Evolutionary conservation across 163 green algal species (phyloP), one percentile per base, ranked within the genome.

Genomic region (Trebouxia gelatinosa): DNA sequence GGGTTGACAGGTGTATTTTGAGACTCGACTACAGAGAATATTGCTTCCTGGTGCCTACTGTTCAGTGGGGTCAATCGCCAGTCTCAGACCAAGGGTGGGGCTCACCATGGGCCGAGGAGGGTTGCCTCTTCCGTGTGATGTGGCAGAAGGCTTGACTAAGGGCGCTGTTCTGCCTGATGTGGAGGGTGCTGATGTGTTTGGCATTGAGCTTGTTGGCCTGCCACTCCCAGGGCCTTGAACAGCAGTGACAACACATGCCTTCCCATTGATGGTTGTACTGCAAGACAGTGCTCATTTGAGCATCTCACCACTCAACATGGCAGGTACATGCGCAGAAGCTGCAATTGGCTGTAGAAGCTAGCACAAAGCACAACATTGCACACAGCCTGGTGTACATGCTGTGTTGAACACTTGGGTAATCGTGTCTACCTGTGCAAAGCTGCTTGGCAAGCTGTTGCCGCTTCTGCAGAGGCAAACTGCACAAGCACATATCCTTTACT

Each of bases 401-500:
- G 68, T 6, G 43, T 2, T 40, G 26, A 62, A n/a, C 51, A 6
- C 65, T 54, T 39, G 28, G 13, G 46, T n/a, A 17, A 17, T 17
- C 46, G 9, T 65, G 57, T 43, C 62, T 29, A 92, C 87, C 91
- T 91, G 28, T 84, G 80, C 9, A 97, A 74, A 23, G 82, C 78
- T 64, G 89, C 78, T 58, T 94, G 91, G 82, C 91, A 96, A 6
- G 35, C 34, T 21, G 78, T 51, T 11, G 92, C 92, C 4, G 88
- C 84, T 34, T 88, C 85, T 0, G 72, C 6, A 1, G 84, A 81
- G 0, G 58, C 80, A 74, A 95, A 95, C n/a, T 94, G 87, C n/a
- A 97, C 89, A 9, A 93, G 68, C 0, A 83, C 90, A 34, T 88
- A 91, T 5, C 93, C 93, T 71, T 90, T 90, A 50, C 83, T 92